These are phyloP conservation scores for Pontederia crassipes DNA, from an alignment of 176 grass and related monocot species.

Conservation along the genomic window DNA sequence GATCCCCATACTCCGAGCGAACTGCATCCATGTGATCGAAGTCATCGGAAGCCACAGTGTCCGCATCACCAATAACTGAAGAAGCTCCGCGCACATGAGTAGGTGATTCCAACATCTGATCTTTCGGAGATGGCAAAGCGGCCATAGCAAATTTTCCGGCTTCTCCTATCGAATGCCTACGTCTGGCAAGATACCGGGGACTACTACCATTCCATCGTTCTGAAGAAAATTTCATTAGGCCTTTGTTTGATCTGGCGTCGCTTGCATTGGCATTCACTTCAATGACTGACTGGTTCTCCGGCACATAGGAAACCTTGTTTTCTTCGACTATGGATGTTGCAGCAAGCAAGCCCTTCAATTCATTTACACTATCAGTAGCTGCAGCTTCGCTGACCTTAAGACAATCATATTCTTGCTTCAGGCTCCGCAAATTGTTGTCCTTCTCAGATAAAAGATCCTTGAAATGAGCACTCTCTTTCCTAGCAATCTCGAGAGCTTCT, in stretches of 20 bases:
- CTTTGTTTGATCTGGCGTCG: neutral
- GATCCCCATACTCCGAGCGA: constrained; percentile 17
- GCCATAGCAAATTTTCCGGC: constrained; percentile 34
- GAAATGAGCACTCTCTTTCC: constrained; percentile 55
- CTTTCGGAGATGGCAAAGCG: constrained; percentile 31
- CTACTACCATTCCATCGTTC: constrained; percentile 15
- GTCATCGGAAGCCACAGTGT: constrained; percentile 2
- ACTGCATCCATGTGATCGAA: constrained; percentile 27
- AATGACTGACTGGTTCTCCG: neutral
- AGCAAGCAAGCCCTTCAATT: constrained; percentile 82
- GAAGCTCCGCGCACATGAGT: constrained; percentile 47
- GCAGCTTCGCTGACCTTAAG: constrained; percentile 89
- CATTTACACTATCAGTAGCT: constrained; percentile 69
- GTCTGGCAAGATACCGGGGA: constrained; percentile 19
- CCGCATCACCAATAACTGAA: constrained; percentile 27
- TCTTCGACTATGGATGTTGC: constrained; percentile 28
- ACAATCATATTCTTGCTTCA: constrained; percentile 77
- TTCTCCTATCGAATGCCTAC: constrained; percentile 60
- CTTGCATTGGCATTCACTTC: too few relatives aligned
- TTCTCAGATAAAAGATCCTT: constrained; percentile 43
- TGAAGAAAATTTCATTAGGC: neutral
- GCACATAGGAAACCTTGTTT: constrained; percentile 2
- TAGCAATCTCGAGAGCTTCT: constrained; percentile 50
- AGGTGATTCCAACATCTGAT: constrained; percentile 49
- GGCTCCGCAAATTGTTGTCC: constrained; percentile 44